Evolutionary conservation across 2,329 filamentous ascomycete species (phyloP).

Genomic region (Sclerotinia minor): DNA sequence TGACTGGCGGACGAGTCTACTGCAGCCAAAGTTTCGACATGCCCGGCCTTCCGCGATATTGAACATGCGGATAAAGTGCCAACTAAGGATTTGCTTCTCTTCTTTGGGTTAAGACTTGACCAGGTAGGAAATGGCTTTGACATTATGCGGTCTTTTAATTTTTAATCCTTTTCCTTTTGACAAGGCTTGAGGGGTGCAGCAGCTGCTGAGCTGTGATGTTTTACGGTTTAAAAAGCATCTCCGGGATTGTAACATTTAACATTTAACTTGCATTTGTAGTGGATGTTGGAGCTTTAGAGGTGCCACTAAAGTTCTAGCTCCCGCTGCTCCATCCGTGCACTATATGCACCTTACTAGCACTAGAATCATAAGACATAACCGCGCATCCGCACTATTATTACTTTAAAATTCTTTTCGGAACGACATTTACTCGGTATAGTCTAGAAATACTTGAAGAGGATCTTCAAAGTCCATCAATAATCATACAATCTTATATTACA

Average conservation of each 20-base stretch:
- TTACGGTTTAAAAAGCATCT: slow-evolving; percentile 2
- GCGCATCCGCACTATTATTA: neutral
- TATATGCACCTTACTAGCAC: slow-evolving; percentile 4
- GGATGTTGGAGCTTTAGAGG: neutral
- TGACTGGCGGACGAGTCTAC: slow-evolving; percentile 5
- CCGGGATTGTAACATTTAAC: neutral
- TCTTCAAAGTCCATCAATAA: neutral
- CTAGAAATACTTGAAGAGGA: neutral
- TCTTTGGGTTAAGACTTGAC: neutral
- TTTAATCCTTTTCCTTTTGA: neutral
- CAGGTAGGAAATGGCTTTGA: neutral
- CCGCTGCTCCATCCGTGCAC: slow-evolving; percentile 22
- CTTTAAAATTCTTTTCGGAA: neutral
- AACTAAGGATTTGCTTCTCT: neutral
- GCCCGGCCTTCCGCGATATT: slow-evolving; percentile 5
- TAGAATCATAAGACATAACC: slow-evolving; percentile 3
- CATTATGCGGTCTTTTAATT: neutral
- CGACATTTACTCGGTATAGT: neutral
- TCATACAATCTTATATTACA: neutral
- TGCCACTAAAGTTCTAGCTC: slow-evolving; percentile 18
- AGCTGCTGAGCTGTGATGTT: neutral
- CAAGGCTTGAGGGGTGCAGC: slow-evolving; percentile 13
- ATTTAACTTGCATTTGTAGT: slow-evolving; percentile 8
- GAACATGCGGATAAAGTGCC: slow-evolving; percentile 5
- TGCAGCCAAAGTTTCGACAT: neutral